Percentiles rank a stretch among this genome's conserved stretches.
phyloP scores from a whole-genome alignment of 2,329 filamentous ascomycete species.

The Periglandula ipomoeae region DNA sequence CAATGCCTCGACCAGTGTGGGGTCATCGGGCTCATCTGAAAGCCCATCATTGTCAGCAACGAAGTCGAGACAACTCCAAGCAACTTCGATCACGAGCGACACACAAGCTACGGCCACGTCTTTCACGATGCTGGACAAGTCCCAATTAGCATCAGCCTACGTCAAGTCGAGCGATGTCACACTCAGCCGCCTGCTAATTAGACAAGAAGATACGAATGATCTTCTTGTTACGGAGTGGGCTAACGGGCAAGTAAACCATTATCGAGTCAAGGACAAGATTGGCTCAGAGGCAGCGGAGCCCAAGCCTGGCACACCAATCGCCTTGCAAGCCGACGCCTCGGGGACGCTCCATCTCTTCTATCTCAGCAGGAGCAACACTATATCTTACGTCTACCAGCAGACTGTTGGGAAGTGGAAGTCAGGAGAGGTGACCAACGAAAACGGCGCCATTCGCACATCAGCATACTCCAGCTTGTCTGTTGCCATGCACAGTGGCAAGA shows the following conservation, averaged over 20 bases:
- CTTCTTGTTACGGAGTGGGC: constrained; percentile 12
- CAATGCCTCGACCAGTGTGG: background rate
- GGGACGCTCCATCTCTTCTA: constrained; percentile 16
- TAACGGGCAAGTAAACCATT: constrained; percentile 2
- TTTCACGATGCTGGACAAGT: constrained; percentile 10
- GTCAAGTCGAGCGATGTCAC: background rate
- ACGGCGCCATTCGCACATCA: constrained; percentile 5
- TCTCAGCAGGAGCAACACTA: constrained; percentile 9
- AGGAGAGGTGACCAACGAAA: constrained; percentile 4
- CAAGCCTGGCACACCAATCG: constrained; percentile 13
- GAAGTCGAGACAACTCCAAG: background rate
- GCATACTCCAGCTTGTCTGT: constrained; percentile 12
- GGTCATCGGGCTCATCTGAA: background rate
- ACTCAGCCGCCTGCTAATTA: constrained; percentile 11
- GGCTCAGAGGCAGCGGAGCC: constrained; percentile 3
- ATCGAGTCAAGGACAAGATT: constrained; percentile 9
- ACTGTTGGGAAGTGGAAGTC: constrained; percentile 11
- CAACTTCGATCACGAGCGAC: background rate
- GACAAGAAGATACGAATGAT: constrained; percentile 15
- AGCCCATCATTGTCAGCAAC: background rate
- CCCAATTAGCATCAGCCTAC: constrained; percentile 11
- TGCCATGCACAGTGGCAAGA: constrained; percentile 11
- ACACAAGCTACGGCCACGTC: constrained; percentile 1
- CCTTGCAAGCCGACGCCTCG: constrained; percentile 10
- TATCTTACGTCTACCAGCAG: constrained; percentile 11